Base-by-base conservation (phyloP, 78 protist species). In the Monosiga brevicollis region DNA sequence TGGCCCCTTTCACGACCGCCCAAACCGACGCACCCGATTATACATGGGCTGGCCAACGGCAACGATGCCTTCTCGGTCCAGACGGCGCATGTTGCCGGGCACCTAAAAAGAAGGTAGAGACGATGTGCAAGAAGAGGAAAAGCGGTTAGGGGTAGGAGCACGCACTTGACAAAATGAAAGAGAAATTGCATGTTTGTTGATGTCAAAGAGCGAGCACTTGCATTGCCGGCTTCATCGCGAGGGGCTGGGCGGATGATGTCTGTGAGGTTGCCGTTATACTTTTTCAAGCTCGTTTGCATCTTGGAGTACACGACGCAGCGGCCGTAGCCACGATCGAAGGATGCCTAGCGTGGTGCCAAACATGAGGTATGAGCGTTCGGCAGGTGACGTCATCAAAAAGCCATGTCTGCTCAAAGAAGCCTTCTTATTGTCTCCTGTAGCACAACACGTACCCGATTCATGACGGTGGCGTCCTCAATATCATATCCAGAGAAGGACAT, bases 391-490 rank as follows among this genome's bases (percentile, higher is more conserved):
- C n/a, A n/a, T n/a, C n/a, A n/a, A n/a, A n/a, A n/a, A n/a, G n/a
- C n/a, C n/a, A n/a, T n/a, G n/a, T n/a, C n/a, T n/a, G n/a, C n/a
- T n/a, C n/a, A n/a, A n/a, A n/a, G n/a, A n/a, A n/a, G n/a, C n/a
- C n/a, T n/a, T n/a, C n/a, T n/a, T n/a, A n/a, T n/a, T n/a, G n/a
- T n/a, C n/a, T n/a, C n/a, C n/a, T n/a, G n/a, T n/a, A n/a, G n/a
- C n/a, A n/a, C n/a, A n/a, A n/a, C n/a, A n/a, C n/a, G n/a, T n/a
- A n/a, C n/a, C n/a, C n/a, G n/a, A n/a, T 89, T 96, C 94, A 99
- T 82, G 80, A 99, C 94, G 42, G 97, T 70, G 29, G 99, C 96
- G 84, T 99, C 99, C 87, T 99, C 99, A 87, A 97, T 99, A 89
- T 99, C 97, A 95, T 97, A 99, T 10, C 99, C 99, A 20, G 98